Base-by-base conservation (phyloP, 1,284 basidiomycete species). In the Papiliotrema flavescens region DNA sequence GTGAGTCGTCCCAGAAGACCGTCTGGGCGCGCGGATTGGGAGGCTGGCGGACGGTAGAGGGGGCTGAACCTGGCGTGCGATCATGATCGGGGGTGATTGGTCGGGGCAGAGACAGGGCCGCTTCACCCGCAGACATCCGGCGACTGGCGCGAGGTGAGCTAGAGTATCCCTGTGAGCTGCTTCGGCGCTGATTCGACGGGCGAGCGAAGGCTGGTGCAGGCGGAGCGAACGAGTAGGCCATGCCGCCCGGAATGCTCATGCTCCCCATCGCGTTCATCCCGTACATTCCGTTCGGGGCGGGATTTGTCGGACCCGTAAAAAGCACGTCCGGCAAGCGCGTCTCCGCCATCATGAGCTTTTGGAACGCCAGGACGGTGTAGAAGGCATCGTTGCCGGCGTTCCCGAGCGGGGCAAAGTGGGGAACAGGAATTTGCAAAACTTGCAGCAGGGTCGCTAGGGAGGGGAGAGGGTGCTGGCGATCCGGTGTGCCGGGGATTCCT, bases 311-410 rank as follows among this genome's bases (percentile, higher is more conserved):
- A 44, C 40, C 41, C 32, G 49, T 48, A 55, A 70, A 70, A 1
- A 74, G 64, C 50, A 65, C 43, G 44, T 70, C 67, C 13, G 73
- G 73, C 2, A 75, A 46, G 15, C 70, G 51, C 1, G 70, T 73
- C 46, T 73, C 69, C 35, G 65, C 67, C 71, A 75, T 75, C 60
- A 77, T 60, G 14, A 77, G 66, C 55, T 74, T 73, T 47, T 78
- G 75, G 56, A 78, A 77, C 2, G 73, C 69, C 14, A 77, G 61
- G 13, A 78, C 59, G 0, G 75, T 73, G 63, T 77, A 76, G 57
- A 76, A 78, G 3, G 76, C 74, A 14, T 76, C 73, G 58, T 78
- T 78, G 1, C 76, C 76, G 13, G 76, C 70, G 57, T 78, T 78
- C 24, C 73, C 71, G 23, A 78, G 60, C 2, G 76, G 76, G 0